A percentile compares a stretch with the other conserved stretches of the same genome.
Evolutionary conservation across 805 yeast species (phyloP).

Genomic region (Hanseniaspora singularis): DNA sequence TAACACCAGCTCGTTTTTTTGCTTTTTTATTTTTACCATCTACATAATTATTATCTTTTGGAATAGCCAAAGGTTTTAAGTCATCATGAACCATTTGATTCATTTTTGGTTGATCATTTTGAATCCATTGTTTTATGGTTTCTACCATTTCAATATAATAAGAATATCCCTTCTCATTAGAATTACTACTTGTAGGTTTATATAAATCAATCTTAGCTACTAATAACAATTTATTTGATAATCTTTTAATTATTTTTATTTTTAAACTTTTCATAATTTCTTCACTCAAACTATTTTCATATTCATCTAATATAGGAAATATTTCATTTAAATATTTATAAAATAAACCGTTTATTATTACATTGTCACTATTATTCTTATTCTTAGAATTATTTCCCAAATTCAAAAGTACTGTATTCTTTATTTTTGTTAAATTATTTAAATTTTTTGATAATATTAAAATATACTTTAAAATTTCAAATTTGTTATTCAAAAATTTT

Average conservation of each 20-base stretch:
- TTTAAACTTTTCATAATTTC: not conserved
- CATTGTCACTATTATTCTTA: not conserved
- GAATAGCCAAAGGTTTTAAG: slow-evolving; percentile 61
- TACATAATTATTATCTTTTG: slow-evolving; percentile 26
- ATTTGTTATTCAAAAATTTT: not conserved
- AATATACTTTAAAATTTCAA: not conserved
- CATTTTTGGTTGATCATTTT: slow-evolving; percentile 56
- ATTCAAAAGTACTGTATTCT: not conserved
- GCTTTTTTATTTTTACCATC: slow-evolving; percentile 47
- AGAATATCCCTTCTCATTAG: slow-evolving; percentile 45
- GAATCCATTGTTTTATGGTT: slow-evolving; percentile 52
- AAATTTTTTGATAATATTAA: slow-evolving; percentile 3
- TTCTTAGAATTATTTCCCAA: no score
- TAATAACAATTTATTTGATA: slow-evolving; percentile 65
- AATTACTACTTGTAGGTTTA: slow-evolving; percentile 24
- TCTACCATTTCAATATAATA: slow-evolving; percentile 49
- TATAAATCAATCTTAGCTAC: slow-evolving; percentile 75
- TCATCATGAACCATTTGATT: slow-evolving; percentile 31
- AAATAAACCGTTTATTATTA: not conserved
- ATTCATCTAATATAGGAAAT: slow-evolving; percentile 3
- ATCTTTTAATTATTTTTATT: slow-evolving; percentile 61
- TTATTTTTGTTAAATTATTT: slow-evolving; percentile 4
- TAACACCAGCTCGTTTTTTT: slow-evolving; percentile 75
- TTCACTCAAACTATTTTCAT: not conserved
- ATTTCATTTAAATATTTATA: slow-evolving; percentile 1